phyloP scores from a whole-genome alignment of 441 rosid genomes.

The Croton laevigatus region DNA sequence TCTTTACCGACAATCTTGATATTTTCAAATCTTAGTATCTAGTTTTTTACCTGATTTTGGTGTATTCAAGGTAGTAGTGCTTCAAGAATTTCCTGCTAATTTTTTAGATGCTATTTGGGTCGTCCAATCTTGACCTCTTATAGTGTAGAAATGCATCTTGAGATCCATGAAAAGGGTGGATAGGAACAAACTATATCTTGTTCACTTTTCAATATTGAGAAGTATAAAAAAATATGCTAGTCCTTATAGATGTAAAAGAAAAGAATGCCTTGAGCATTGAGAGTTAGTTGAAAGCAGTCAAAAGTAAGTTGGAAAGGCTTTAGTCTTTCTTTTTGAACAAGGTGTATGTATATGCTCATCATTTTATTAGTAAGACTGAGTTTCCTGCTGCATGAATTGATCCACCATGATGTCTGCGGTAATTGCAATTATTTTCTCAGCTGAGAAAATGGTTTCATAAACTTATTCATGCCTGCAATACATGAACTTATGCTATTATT shows the following conservation, averaged over 20 bases:
- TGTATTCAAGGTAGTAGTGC: background rate
- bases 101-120: background rate
- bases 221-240: background rate
- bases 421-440: background rate
- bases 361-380: background rate
- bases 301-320: background rate
- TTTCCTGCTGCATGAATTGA: background rate
- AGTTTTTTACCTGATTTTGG: background rate
- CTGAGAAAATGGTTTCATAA: background rate
- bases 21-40: background rate
- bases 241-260: too few species aligned
- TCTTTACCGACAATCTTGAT: background rate
- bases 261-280: background rate
- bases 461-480: background rate
- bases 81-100: background rate
- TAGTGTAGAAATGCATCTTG: background rate
- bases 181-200: background rate
- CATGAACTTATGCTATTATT: slow-evolving; percentile 3
- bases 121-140: background rate
- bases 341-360: slow-evolving; percentile 6
- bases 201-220: background rate
- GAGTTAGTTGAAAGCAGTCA: background rate
- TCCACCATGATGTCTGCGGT: background rate
- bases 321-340: background rate
- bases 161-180: background rate